Conservation (phyloP, 495 filamentous ascomycete genomes). For the Neurospora sp. region DNA sequence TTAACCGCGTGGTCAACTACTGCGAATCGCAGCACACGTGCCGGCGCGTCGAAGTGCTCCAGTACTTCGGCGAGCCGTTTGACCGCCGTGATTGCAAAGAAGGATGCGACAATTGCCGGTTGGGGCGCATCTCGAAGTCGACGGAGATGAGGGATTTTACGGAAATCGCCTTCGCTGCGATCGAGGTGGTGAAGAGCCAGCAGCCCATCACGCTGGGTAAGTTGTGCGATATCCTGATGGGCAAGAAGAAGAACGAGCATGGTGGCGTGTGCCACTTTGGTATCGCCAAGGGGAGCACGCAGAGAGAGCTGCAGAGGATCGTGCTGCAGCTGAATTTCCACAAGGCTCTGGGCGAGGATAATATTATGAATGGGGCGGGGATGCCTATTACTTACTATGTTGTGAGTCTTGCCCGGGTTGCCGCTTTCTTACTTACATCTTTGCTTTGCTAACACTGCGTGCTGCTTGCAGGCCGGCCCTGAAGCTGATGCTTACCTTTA, state of each 20-base stretch:
- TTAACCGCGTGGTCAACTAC: conserved; percentile 70
- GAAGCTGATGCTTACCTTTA: conserved; percentile 20
- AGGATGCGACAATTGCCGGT: conserved; percentile 81
- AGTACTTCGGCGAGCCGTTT: conserved; percentile 86
- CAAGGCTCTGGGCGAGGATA: conserved; percentile 40
- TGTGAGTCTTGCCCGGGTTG: conserved; percentile 14
- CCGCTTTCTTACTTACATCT: neutral
- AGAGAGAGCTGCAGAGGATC: conserved; percentile 38
- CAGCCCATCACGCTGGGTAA: conserved; percentile 40
- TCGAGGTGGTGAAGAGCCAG: conserved; percentile 51
- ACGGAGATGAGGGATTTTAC: conserved; percentile 69
- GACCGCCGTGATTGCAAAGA: conserved; percentile 55
- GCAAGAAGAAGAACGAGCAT: conserved; percentile 22
- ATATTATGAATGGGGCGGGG: conserved; percentile 22
- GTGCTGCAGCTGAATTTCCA: conserved; percentile 33
- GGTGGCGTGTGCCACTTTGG: conserved; percentile 27
- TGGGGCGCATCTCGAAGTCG: conserved; percentile 33
- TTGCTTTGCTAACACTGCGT: neutral
- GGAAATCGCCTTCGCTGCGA: conserved; percentile 54
- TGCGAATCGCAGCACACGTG: conserved; percentile 85
- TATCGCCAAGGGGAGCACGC: conserved; percentile 34
- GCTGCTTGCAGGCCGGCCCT: conserved; percentile 28
- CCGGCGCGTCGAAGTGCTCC: conserved; percentile 75
- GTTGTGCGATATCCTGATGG: conserved; percentile 40
- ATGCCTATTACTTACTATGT: conserved; percentile 30